Evolutionary conservation across 73 alveolate species (phyloP).

Genomic region (Breviolum minutum): DNA sequence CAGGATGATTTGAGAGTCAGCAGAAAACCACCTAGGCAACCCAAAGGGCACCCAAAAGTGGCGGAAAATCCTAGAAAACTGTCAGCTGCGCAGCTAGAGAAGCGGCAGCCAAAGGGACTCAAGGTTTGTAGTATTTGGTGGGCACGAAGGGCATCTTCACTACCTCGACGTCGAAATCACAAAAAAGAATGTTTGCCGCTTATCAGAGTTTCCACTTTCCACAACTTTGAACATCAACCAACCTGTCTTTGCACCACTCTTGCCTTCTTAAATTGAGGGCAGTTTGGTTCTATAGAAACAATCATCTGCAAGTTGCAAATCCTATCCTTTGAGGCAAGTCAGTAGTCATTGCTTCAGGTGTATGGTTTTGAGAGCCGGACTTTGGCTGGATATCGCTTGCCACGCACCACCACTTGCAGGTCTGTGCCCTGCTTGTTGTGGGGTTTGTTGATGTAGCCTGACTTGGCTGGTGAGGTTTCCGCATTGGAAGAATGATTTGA

Average conservation of each 20-base stretch:
- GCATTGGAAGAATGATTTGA: background rate
- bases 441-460: conserved; percentile 96
- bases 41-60: background rate
- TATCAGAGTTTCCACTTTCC: no score
- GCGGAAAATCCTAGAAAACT: conserved; percentile 6
- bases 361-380: background rate
- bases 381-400: conserved; percentile 77
- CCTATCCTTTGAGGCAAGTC: no score
- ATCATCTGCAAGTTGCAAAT: no score
- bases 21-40: background rate
- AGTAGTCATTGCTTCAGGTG: no score
- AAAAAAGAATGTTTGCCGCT: no score
- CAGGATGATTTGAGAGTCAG: background rate
- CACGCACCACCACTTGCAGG: conserved; percentile 91
- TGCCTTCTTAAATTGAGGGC: no score
- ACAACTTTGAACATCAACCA: no score
- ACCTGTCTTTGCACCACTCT: no score
- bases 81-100: background rate
- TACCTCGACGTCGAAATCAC: conserved; percentile 1
- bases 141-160: conserved; percentile 97
- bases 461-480: background rate
- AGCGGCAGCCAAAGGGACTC: background rate
- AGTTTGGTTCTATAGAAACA: no score
- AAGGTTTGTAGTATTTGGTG: conserved; percentile 96
- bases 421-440: conserved; percentile 94